These are phyloP conservation scores for Colletotrichum coccodes DNA, from an alignment of 2,329 filamentous ascomycete genomes.

Conservation along the genomic window DNA sequence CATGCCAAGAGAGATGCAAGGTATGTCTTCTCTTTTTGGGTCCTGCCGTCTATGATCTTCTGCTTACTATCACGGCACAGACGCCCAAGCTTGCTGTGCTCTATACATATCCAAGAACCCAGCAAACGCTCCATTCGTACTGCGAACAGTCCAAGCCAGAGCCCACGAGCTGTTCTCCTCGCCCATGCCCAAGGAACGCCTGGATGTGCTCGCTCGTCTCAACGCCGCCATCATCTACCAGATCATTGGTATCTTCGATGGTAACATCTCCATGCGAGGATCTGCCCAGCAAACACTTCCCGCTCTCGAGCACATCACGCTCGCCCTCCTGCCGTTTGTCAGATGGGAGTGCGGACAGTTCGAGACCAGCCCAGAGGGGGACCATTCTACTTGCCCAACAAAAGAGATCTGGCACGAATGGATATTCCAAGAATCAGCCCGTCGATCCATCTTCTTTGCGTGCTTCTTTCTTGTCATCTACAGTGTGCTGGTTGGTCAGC, in stretches of 20 bases:
- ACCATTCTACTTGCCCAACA: slow-evolving; percentile 50
- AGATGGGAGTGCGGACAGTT: slow-evolving; percentile 41
- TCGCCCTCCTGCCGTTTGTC: slow-evolving; percentile 45
- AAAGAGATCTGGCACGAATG: slow-evolving; percentile 60
- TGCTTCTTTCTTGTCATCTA: slow-evolving; percentile 56
- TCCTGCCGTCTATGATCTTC: too few relatives aligned
- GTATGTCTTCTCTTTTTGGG: slow-evolving; percentile 37
- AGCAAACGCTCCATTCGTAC: slow-evolving; percentile 58
- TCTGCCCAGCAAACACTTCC: slow-evolving; percentile 42
- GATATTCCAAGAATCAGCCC: slow-evolving; percentile 63
- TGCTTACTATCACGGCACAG: slow-evolving; percentile 40
- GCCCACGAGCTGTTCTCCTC: slow-evolving; percentile 53
- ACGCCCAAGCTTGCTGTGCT: slow-evolving; percentile 63
- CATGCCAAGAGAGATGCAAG: slow-evolving; percentile 64
- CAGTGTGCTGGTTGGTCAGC: slow-evolving; percentile 43
- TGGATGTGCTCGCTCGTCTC: slow-evolving; percentile 47
- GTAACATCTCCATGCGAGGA: slow-evolving; percentile 47
- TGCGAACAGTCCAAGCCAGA: slow-evolving; percentile 57
- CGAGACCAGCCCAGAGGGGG: slow-evolving; percentile 36
- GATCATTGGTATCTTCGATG: slow-evolving; percentile 56
- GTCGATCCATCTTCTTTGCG: slow-evolving; percentile 60
- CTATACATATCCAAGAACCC: slow-evolving; percentile 61
- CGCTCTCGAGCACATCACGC: slow-evolving; percentile 45
- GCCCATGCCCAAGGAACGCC: slow-evolving; percentile 40
- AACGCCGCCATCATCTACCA: slow-evolving; percentile 58